A percentile compares a stretch with the other conserved stretches of the same genome.
These are phyloP conservation scores for Xylaria flabelliformis DNA, from an alignment of 495 filamentous ascomycete species.

Conservation along the genomic window DNA sequence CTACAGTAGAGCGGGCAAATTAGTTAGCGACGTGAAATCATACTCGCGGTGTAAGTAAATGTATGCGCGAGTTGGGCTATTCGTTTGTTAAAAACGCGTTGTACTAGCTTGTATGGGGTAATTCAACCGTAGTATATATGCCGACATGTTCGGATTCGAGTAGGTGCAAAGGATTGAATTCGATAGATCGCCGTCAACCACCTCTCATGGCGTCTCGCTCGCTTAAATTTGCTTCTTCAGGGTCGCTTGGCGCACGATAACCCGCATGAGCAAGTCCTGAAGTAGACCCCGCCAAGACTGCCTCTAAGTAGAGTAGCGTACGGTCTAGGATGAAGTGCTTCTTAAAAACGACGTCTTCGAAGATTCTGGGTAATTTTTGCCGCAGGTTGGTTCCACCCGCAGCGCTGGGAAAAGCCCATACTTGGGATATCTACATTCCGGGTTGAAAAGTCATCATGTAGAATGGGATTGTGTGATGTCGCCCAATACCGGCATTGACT, in stretches of 20 bases:
- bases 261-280: not conserved
- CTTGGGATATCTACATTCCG: not conserved
- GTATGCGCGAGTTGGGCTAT: not conserved
- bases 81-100: not conserved
- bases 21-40: not conserved
- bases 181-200: not conserved
- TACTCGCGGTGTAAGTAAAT: not conserved
- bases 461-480: conserved; percentile 5
- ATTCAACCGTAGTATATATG: not conserved
- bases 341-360: not conserved
- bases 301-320: not conserved
- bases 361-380: not conserved
- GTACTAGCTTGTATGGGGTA: not conserved
- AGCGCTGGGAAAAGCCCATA: not conserved
- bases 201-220: conserved; percentile 1
- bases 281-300: not conserved
- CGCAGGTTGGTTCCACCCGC: not conserved
- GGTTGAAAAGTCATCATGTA: not conserved
- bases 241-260: conserved; percentile 1
- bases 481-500: not conserved
- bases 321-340: not conserved
- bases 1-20: not conserved
- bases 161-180: not conserved
- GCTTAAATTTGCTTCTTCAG: conserved; percentile 14
- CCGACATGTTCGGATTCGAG: not conserved